These are phyloP conservation scores for Apiospora marii DNA, from an alignment of 2,329 filamentous ascomycete species.

Conservation along the genomic window DNA sequence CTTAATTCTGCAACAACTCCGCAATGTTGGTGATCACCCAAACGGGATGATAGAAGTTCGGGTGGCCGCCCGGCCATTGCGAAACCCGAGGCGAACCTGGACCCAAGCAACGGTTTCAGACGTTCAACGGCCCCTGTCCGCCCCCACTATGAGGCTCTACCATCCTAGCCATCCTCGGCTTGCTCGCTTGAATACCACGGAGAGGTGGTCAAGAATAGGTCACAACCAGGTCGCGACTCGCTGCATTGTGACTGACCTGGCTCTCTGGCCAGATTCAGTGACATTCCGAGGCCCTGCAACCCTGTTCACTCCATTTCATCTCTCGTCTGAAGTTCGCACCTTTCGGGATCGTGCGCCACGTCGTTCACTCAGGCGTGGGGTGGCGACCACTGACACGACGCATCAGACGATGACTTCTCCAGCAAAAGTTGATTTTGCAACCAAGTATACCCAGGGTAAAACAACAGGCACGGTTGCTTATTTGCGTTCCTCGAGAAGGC, in stretches of 20 bases:
- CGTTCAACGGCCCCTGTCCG: not conserved
- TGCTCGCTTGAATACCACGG: not conserved
- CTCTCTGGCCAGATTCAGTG: not conserved
- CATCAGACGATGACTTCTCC: not conserved
- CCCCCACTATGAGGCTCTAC: not conserved
- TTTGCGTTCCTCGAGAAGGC: not conserved
- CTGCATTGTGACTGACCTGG: not conserved
- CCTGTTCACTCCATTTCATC: not conserved
- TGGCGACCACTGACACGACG: not conserved
- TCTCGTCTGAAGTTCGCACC: constrained; percentile 18
- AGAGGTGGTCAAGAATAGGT: constrained; percentile 16
- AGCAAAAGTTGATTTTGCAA: not conserved
- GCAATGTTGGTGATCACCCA: not conserved
- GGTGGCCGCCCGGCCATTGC: constrained; percentile 8
- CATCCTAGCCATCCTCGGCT: too few species aligned
- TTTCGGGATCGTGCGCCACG: constrained; percentile 4
- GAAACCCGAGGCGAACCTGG: constrained; percentile 13
- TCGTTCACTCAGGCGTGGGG: not conserved
- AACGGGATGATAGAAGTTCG: not conserved
- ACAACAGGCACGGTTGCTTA: not conserved
- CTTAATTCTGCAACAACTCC: constrained; percentile 1
- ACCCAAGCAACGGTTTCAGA: constrained; percentile 21
- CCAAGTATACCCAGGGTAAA: not conserved
- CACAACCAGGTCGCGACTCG: not conserved
- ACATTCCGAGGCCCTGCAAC: not conserved